Evolutionary conservation across 2,329 filamentous ascomycete species (phyloP), one percentile per base, ranked within the genome.

Genomic region (Paramyrothecium roridum): DNA sequence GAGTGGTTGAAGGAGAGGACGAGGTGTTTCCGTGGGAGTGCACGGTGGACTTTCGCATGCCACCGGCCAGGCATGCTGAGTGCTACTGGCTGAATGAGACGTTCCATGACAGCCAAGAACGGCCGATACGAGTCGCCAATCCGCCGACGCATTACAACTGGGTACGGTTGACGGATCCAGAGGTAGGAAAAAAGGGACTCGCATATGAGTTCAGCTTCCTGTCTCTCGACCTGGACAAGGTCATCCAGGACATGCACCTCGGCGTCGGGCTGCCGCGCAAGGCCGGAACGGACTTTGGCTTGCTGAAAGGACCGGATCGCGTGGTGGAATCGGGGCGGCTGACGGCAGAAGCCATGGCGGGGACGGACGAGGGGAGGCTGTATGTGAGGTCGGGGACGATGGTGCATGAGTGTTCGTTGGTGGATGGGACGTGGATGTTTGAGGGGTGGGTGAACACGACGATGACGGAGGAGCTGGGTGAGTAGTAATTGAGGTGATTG

Each of bases 1-100:
- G 65, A 37, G 59, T 59, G 1, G 50, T 63, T 4, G 49, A 61
- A 30, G 58, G 56, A 7, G 51, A 57, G 2, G 52, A 56, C 23
- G 56, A 56, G 6, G 33, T 63, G 11, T 30, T 52, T 12, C 54
- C 61, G 1, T 65, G 59, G 59, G 57, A 63, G 22, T 65, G 63
- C 50, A 52, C 56, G 1, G 16, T 60, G 2, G 58, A 60, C 50
- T 54, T 54, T 26, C 60, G 53, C 49, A 50, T 55, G 16, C 57
- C 58, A 19, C 52, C 54, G 2, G 54, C 51, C 19, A 46, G 52
- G 11, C 56, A 59, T 10, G 26, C 55, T 4, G 53, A 52, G 26
- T 66, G 63, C 46, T 47, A 54, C 7, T 48, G 55, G 52, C 30
- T 53, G 13, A 58, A 56, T 11, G 53, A 52, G 2, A 53, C 50